Conservation (phyloP, 176 grass and related monocot genomes). For the Musa troglodytarum region DNA sequence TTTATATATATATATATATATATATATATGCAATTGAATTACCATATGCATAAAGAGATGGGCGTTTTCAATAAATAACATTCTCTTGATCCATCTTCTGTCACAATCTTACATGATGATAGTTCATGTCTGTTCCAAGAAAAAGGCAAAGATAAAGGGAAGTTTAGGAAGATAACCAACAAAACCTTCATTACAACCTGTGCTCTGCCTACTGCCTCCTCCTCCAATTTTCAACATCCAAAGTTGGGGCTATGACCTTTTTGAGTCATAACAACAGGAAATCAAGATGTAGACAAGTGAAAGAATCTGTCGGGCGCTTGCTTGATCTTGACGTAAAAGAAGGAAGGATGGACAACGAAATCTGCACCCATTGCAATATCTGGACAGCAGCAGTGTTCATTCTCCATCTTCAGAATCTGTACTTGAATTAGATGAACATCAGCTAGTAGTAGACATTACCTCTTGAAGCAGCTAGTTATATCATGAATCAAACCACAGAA, state of each 20-base stretch:
- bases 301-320: too few relatives aligned
- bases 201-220: not conserved
- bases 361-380: not conserved
- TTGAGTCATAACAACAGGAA: not conserved
- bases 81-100: not conserved
- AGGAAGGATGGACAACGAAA: not conserved
- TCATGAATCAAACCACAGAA: too few relatives aligned
- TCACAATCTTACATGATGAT: not conserved
- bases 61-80: not conserved
- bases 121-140: not conserved
- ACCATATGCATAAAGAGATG: not conserved
- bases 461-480: not conserved
- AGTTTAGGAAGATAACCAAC: not conserved
- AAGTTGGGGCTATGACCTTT: not conserved
- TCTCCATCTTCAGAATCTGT: conserved; percentile 18
- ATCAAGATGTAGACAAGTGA: not conserved
- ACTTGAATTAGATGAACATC: not conserved
- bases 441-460: not conserved
- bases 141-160: not conserved
- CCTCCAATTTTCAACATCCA: not conserved
- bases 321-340: not conserved
- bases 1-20: not conserved
- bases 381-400: not conserved
- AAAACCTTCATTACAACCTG: not conserved
- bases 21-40: not conserved